These are phyloP conservation scores for Steccherinum ochraceum DNA, from an alignment of 768 basidiomycete genomes.

Conservation along the genomic window DNA sequence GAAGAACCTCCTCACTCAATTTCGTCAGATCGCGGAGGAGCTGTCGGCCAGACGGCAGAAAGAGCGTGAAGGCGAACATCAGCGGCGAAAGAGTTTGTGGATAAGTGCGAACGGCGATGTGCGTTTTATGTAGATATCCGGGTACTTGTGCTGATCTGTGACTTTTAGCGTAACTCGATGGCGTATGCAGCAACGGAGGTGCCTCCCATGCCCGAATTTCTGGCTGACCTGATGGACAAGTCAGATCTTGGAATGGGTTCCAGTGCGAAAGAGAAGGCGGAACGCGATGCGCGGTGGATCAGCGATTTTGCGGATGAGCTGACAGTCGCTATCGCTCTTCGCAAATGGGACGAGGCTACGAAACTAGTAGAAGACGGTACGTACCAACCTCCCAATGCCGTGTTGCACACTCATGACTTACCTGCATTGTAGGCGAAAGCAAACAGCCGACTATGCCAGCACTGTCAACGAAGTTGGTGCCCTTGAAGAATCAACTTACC, in stretches of 20 bases:
- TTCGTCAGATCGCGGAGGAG: conserved; percentile 92
- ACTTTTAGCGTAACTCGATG: conserved; percentile 26
- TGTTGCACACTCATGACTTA: neutral
- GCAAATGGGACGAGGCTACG: conserved; percentile 87
- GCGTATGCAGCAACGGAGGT: conserved; percentile 24
- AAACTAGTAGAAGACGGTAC: conserved; percentile 76
- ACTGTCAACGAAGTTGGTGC: conserved; percentile 53
- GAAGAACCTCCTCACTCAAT: conserved; percentile 75
- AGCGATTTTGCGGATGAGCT: conserved; percentile 90
- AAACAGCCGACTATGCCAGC: conserved; percentile 50
- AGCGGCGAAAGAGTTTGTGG: conserved; percentile 77
- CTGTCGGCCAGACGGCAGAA: conserved; percentile 82
- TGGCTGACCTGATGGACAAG: conserved; percentile 58
- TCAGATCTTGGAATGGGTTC: conserved; percentile 39
- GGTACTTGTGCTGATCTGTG: no score
- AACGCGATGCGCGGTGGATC: conserved; percentile 80
- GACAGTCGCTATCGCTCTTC: conserved; percentile 83
- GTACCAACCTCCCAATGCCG: conserved; percentile 1
- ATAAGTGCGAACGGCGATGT: conserved; percentile 33
- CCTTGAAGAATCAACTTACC: conserved; percentile 62
- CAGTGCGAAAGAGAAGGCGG: conserved; percentile 65
- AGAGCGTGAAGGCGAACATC: conserved; percentile 91
- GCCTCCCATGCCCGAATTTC: conserved; percentile 70
- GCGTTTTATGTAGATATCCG: no score
- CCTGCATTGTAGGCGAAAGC: conserved; percentile 41